A percentile compares a stretch with the other conserved stretches of the same genome.
phyloP scores from a whole-genome alignment of 257 asterid species.

The Nicotiana paniculata region DNA sequence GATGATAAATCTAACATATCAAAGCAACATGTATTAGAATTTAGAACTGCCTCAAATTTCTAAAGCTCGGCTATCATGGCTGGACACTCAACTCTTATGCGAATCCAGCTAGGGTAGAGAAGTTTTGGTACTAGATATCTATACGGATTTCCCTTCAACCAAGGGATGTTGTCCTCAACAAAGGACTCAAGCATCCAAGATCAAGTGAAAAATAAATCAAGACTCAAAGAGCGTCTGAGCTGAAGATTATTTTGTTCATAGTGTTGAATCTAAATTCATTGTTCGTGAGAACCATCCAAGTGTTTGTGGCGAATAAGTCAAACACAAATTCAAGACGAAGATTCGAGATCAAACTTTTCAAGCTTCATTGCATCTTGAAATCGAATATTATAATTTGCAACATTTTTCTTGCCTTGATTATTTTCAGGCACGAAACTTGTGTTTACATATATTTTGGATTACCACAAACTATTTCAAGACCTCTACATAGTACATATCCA shows the following conservation, averaged over 20 bases:
- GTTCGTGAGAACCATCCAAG: not conserved
- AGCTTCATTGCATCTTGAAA: not conserved
- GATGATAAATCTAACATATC: not conserved
- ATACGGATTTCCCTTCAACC: not conserved
- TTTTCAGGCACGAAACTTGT: no score
- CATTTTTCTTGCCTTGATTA: no score
- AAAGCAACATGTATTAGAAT: not conserved
- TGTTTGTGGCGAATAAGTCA: not conserved
- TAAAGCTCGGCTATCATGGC: not conserved
- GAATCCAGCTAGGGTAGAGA: not conserved
- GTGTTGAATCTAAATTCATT: not conserved
- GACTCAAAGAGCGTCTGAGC: not conserved
- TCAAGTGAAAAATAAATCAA: not conserved
- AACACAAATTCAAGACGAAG: no score
- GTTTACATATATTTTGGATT: not conserved
- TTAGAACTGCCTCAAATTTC: not conserved
- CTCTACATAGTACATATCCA: not conserved
- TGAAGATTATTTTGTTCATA: no score
- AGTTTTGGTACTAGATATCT: constrained; percentile 1
- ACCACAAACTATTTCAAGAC: not conserved
- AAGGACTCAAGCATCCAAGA: not conserved
- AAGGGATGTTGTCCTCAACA: no score
- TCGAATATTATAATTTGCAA: not conserved
- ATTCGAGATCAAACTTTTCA: not conserved
- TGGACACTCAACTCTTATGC: not conserved